These are phyloP conservation scores for Colletotrichum euphorbiae DNA, from an alignment of 2,329 filamentous ascomycete species.

Conservation along the genomic window DNA sequence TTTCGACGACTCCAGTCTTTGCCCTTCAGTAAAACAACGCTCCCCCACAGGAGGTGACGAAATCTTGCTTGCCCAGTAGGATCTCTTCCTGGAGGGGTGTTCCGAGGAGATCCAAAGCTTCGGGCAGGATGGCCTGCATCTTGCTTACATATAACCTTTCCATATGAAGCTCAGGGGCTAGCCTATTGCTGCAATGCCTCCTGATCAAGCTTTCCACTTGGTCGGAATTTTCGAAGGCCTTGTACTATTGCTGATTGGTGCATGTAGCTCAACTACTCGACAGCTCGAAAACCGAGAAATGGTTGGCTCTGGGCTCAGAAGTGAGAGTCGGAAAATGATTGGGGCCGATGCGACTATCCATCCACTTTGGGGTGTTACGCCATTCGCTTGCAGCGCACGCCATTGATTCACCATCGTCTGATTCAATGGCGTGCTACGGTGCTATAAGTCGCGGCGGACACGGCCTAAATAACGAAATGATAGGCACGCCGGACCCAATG, in stretches of 20 bases:
- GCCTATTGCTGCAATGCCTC: too few relatives aligned
- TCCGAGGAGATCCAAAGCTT: conserved; percentile 20
- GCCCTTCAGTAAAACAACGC: neutral
- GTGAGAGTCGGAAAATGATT: neutral
- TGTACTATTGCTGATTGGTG: too few relatives aligned
- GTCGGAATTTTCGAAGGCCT: too few relatives aligned
- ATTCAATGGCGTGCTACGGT: conserved; percentile 34
- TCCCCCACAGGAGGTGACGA: conserved; percentile 16
- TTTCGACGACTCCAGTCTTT: conserved; percentile 11
- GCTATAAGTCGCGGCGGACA: conserved; percentile 1
- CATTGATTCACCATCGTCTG: conserved; percentile 35
- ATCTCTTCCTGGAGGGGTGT: neutral
- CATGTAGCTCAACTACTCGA: neutral
- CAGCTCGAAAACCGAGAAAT: neutral
- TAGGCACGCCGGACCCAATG: too few relatives aligned
- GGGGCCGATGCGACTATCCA: conserved; percentile 18
- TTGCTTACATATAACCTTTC: neutral
- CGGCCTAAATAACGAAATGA: too few relatives aligned
- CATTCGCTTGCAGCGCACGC: conserved; percentile 35
- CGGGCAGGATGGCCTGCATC: neutral
- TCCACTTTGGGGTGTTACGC: conserved; percentile 22
- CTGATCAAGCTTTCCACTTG: too few relatives aligned
- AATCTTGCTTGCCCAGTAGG: neutral
- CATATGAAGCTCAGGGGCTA: too few relatives aligned
- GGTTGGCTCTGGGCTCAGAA: neutral